Conservation (phyloP, 2,329 filamentous ascomycete species). For the Penicillium sp. region DNA sequence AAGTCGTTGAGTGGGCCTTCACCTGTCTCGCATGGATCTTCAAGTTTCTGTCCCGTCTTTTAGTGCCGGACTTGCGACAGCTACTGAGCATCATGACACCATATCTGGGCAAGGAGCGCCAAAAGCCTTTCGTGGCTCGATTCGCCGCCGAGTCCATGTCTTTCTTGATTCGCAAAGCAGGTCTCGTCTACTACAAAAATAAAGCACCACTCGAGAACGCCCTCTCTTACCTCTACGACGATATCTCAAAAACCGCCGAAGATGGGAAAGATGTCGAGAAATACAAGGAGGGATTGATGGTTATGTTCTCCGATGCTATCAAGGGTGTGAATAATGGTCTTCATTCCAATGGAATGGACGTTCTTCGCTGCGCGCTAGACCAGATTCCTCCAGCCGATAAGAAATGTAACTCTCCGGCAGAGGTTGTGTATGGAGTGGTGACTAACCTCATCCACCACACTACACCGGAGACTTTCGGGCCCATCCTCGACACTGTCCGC, state of each 20-base stretch:
- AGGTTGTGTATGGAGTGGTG: slow-evolving; percentile 73
- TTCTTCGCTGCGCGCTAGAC: slow-evolving; percentile 54
- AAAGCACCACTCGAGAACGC: slow-evolving; percentile 67
- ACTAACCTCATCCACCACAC: slow-evolving; percentile 83
- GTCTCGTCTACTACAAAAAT: slow-evolving; percentile 73
- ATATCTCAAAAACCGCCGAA: slow-evolving; percentile 53
- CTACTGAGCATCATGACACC: slow-evolving; percentile 81
- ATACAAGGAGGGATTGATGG: slow-evolving; percentile 88
- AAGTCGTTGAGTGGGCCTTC: slow-evolving; percentile 98
- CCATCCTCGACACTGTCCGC: slow-evolving; percentile 64
- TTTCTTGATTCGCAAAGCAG: slow-evolving; percentile 88
- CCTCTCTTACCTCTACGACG: slow-evolving; percentile 69
- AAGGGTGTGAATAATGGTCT: slow-evolving; percentile 61
- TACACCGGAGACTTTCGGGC: slow-evolving; percentile 69
- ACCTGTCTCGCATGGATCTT: slow-evolving; percentile 91
- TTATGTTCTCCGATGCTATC: slow-evolving; percentile 81
- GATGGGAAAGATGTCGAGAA: slow-evolving; percentile 47
- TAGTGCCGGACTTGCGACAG: slow-evolving; percentile 82
- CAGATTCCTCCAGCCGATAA: slow-evolving; percentile 31
- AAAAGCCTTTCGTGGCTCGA: slow-evolving; percentile 82
- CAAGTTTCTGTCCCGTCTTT: slow-evolving; percentile 88
- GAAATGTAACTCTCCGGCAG: slow-evolving; percentile 34
- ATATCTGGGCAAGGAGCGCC: slow-evolving; percentile 77
- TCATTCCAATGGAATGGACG: slow-evolving; percentile 58
- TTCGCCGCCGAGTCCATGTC: slow-evolving; percentile 95